Conservation (phyloP, 306 rosid genomes). For the Cicer arietinum region DNA sequence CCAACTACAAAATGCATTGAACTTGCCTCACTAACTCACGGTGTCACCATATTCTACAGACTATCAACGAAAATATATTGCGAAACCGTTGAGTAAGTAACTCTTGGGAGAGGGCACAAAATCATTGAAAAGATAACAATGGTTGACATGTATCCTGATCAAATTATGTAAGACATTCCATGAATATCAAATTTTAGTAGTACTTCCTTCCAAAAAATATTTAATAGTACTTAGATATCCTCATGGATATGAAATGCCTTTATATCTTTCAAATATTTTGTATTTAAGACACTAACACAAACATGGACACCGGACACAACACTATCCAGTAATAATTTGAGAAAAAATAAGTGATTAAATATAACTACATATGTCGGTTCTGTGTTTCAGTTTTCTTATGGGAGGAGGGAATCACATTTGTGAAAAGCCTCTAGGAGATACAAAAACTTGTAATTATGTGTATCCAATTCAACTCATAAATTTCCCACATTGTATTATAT, state of each 20-base stretch:
- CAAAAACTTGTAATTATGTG: neutral
- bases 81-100: neutral
- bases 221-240: too few relatives aligned
- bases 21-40: neutral
- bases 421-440: conserved; percentile 23
- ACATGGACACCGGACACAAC: too few relatives aligned
- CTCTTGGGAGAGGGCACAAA: neutral
- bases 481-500: conserved; percentile 17
- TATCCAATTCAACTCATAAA: conserved; percentile 1
- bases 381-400: neutral
- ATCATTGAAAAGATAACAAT: conserved; percentile 1
- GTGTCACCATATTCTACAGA: neutral
- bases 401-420: neutral
- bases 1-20: conserved; percentile 25
- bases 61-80: conserved; percentile 6
- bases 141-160: conserved; percentile 14
- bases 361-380: too few relatives aligned
- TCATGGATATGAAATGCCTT: conserved; percentile 3
- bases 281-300: too few relatives aligned
- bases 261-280: too few relatives aligned
- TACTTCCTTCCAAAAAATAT: neutral
- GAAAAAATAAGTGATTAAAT: too few relatives aligned
- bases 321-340: too few relatives aligned
- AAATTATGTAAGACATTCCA: conserved; percentile 18
- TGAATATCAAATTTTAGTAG: conserved; percentile 21